Evolutionary conservation across 108 stramenopile species (phyloP), one percentile per base, ranked within the genome.

Genomic region (Discostella pseudostelligera): DNA sequence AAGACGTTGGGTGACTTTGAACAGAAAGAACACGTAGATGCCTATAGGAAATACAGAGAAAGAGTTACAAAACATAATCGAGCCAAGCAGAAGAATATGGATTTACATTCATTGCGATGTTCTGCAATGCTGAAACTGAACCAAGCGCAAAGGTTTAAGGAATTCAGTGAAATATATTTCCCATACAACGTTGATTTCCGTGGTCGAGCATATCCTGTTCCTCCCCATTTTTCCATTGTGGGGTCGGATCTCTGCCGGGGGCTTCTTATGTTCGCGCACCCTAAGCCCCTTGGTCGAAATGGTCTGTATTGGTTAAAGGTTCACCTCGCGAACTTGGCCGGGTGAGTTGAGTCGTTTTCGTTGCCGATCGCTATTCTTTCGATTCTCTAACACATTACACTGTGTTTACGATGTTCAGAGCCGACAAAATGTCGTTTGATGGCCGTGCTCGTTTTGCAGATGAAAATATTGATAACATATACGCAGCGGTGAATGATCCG

Each of bases 131-230:
- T 96, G 24, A 98, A 97, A 72, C 54, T 98, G 28, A 73, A 82
- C 49, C 87, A 96, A 61, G 97, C 96, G 0, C 71, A 90, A 20
- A 74, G 88, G 62, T 96, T 97, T 74, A 62, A 78, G 70, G 84
- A 96, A 39, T 92, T 86, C 57, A 87, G 89, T 22, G 69, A 76
- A 58, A 87, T 99, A 32, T 99, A 89, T 80, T 99, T 98, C 63
- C 98, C 98, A 8, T 97, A 97, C 90, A 99, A 98, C 77, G 76
- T 99, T 61, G 99, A 99, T 73, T 99, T 99, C 72, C 82, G 99
- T 12, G 98, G 99, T 16, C 81, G 99, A 12, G 98, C 96, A 12
- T 96, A 99, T 68, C 99, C 99, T 10, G 81, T 99, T 0, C 97
- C 99, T 42, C 98, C 99, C 3, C 96, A 99, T 77, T 70, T 99